Base-by-base conservation (phyloP, 306 rosid genomes). In the Rosa persica region DNA sequence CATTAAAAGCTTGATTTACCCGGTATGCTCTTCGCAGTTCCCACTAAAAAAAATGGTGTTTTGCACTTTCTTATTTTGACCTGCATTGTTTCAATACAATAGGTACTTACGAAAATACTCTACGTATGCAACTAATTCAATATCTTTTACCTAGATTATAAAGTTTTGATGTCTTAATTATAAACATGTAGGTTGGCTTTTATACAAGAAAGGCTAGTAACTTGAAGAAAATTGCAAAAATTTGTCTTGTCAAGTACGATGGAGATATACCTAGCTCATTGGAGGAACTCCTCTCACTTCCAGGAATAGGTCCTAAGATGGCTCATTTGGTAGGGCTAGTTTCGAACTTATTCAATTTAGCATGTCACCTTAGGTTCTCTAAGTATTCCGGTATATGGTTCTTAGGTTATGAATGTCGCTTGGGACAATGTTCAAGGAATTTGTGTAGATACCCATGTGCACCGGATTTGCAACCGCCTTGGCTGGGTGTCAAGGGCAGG, bases 251-350 rank as follows among this genome's bases (percentile, higher is more conserved):
- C 19, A 92, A 89, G 88, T 94, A 90, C 74, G 87, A 84, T 60
- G 97, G 97, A 62, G 98, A 94, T 84, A 89, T 94, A 88, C 97
- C 98, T 61, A 81, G 83, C 82, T 79, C 97, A 65, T 82, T 92
- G 78, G 92, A 88, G 82, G 97, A 92, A 67, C 92, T 94, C 65
- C 98, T 94, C 73, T 81, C 82, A 61, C 97, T 94, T 75, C 97
- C 97, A 55, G 97, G 98, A 66, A 93, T 94, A 71, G 98, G 98
- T 71, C 98, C 98, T 69, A 94, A 94, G 89, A 94, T 94, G 85
- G 98, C 97, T 81, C 96, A 94, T 88, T 83, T 94, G 95, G 97
- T 94, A 85, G 74, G 79, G 68, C 64, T 76, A 42, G 65, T 67
- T 47, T 73, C 72, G 34, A 77, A 66, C 6, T 34, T 74, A 36